Percentiles rank a stretch among this genome's conserved stretches.
Conservation (phyloP, 2,329 filamentous ascomycete genomes). For the Aureobasidium sp. region DNA sequence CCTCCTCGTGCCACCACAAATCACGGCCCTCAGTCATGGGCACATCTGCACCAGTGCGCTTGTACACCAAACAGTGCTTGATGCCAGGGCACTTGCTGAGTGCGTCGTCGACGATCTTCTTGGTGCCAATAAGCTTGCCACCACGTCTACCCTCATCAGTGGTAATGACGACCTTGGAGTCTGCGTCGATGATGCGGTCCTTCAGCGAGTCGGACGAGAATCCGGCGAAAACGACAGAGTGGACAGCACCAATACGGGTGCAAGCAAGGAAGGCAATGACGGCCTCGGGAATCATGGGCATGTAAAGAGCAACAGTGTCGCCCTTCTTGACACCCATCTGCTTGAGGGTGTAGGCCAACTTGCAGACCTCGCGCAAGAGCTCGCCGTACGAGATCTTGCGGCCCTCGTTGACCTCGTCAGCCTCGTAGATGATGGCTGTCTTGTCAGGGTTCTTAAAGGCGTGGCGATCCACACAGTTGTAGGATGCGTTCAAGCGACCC, state of each 20-base stretch:
- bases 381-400: constrained; percentile 88
- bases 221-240: constrained; percentile 95
- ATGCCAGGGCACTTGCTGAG: constrained; percentile 93
- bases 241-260: constrained; percentile 83
- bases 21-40: constrained; percentile 86
- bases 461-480: constrained; percentile 95
- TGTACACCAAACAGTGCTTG: constrained; percentile 78
- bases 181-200: constrained; percentile 85
- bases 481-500: constrained; percentile 87
- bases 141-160: constrained; percentile 96
- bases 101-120: constrained; percentile 98
- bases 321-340: constrained; percentile 95
- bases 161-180: constrained; percentile 91
- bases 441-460: constrained; percentile 90
- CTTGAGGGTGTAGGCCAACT: constrained; percentile 78
- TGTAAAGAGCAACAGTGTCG: constrained; percentile 92
- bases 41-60: constrained; percentile 87
- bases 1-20: constrained; percentile 97
- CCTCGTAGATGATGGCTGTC: constrained; percentile 97
- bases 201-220: constrained; percentile 95
- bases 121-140: constrained; percentile 93
- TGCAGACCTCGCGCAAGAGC: constrained; percentile 85
- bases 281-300: constrained; percentile 98
- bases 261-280: constrained; percentile 86
- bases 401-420: constrained; percentile 80